phyloP scores from a whole-genome alignment of 192 early-diverging fungal species.

The Coemansia sp. region DNA sequence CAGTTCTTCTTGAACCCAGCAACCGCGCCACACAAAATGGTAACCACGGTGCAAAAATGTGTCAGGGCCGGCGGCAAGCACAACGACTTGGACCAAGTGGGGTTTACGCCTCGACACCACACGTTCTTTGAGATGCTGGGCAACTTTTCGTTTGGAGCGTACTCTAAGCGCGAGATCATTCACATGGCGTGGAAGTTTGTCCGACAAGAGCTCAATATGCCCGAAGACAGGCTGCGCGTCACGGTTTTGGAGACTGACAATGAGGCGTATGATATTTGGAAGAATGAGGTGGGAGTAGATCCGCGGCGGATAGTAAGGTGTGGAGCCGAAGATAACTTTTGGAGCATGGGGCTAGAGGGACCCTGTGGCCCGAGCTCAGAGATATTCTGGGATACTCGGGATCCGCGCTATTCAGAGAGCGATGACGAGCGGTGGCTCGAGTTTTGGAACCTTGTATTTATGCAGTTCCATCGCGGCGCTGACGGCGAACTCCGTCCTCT shows the following conservation, averaged over 20 bases:
- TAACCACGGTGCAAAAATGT: constrained; percentile 96
- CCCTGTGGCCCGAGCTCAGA: constrained; percentile 98
- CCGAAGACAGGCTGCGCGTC: constrained; percentile 84
- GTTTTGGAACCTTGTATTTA: constrained; percentile 99
- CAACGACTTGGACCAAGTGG: constrained; percentile 98
- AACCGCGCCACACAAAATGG: constrained; percentile 82
- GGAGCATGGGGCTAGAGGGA: constrained; percentile 95
- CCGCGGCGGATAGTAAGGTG: constrained; percentile 80
- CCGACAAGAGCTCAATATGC: constrained; percentile 78
- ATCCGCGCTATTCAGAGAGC: constrained; percentile 76
- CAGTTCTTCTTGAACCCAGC: constrained; percentile 88
- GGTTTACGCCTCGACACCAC: constrained; percentile 95
- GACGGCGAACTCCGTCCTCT: constrained; percentile 82
- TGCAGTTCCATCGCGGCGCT: constrained; percentile 94
- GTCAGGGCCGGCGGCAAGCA: constrained; percentile 98
- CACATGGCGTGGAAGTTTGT: constrained; percentile 89
- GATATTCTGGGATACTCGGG: constrained; percentile 96
- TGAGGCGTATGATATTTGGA: constrained; percentile 70
- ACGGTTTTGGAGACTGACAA: constrained; percentile 90
- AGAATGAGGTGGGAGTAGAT: constrained; percentile 84
- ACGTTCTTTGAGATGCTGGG: constrained; percentile 99
- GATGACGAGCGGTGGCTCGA: constrained; percentile 96
- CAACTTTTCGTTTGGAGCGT: constrained; percentile 99
- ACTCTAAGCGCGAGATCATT: constrained; percentile 93
- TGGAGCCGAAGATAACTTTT: constrained; percentile 94